Base-by-base conservation (phyloP, 2,329 filamentous ascomycete genomes). In the Elsinoe batatas region DNA sequence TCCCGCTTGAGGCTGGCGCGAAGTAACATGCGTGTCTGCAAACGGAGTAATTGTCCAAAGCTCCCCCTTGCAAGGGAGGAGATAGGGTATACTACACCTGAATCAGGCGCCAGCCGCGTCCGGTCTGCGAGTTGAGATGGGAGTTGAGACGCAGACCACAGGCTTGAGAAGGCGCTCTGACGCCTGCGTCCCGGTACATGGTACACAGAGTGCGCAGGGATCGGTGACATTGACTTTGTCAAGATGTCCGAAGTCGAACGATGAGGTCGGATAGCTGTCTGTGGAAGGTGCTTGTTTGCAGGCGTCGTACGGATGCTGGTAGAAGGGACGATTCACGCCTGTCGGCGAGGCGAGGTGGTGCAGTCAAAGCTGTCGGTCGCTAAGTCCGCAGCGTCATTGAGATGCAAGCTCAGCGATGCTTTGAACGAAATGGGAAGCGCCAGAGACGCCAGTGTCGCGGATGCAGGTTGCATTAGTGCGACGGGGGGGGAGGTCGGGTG, bases 141-240 rank as follows among this genome's bases (percentile, higher is more conserved):
- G 5, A 17, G 47, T 37, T 51, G 47, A 37, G 33, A 51, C 47
- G 47, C 35, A 33, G 32, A 38, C 18, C 17, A 38, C 47, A 22
- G n/a, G 47, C 38, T 51, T 22, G 32, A 51, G 33, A 17, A 51
- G 17, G 22, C 47, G 47, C 47, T 51, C 35, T 22, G 47, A 51
- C 47, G 15, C 10, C 26, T 3, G 3, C 4, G 13, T n/a, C 33
- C 47, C 33, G 32, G 30, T 22, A 15, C 18, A 33, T 20, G 47
- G 47, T 33, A 36, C 32, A 20, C 44, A 49, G 17, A 15, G 13
- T 30, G 26, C 35, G 44, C 26, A 49, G 44, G 44, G 30, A 18
- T 22, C 18, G 15, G 7, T 30, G 26, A 30, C 26, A 30, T 30
- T 30, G 26, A 30, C 26, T 30, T 30, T 30, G 26, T 30, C 26